A percentile compares a stretch with the other conserved stretches of the same genome.
Conservation (phyloP, 2,329 filamentous ascomycete species). For the Aspergillus quadrilineatus region DNA sequence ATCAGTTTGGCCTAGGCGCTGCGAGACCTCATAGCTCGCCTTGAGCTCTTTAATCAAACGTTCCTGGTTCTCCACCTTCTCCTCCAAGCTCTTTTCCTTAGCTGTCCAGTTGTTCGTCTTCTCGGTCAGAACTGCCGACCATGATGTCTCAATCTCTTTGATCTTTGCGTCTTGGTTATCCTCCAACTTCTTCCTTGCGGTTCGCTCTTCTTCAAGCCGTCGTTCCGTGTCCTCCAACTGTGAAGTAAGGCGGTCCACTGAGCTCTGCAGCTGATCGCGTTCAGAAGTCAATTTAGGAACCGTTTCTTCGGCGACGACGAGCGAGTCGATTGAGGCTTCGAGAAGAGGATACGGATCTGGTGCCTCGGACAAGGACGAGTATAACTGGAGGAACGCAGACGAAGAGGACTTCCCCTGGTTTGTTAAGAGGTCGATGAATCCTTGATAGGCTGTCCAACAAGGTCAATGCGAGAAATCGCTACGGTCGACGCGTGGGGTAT, state of each 20-base stretch:
- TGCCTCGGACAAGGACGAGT: constrained; percentile 89
- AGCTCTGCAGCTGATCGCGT: constrained; percentile 81
- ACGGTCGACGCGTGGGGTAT: neutral
- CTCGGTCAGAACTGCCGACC: constrained; percentile 85
- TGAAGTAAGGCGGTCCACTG: constrained; percentile 69
- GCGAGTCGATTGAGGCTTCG: constrained; percentile 91
- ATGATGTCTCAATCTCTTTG: constrained; percentile 86
- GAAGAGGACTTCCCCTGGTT: constrained; percentile 95
- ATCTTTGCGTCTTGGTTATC: constrained; percentile 73
- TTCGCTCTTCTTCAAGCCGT: constrained; percentile 74
- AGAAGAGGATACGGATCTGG: constrained; percentile 95
- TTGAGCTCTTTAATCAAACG: constrained; percentile 90
- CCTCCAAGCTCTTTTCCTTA: constrained; percentile 85
- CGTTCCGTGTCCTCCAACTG: constrained; percentile 82
- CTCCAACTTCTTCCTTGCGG: constrained; percentile 71
- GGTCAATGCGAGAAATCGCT: constrained; percentile 11
- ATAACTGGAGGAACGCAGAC: constrained; percentile 87
- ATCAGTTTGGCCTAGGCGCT: constrained; percentile 75
- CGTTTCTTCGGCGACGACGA: constrained; percentile 88
- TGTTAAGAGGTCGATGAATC: constrained; percentile 92
- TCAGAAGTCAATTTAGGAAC: constrained; percentile 86
- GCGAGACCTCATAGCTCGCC: constrained; percentile 94
- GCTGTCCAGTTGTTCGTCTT: constrained; percentile 96
- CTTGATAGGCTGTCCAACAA: constrained; percentile 73
- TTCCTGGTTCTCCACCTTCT: constrained; percentile 93